Evolutionary conservation across 2,329 filamentous ascomycete genomes (phyloP), one percentile per base, ranked within the genome.

Genomic region (Penicillium sp.): DNA sequence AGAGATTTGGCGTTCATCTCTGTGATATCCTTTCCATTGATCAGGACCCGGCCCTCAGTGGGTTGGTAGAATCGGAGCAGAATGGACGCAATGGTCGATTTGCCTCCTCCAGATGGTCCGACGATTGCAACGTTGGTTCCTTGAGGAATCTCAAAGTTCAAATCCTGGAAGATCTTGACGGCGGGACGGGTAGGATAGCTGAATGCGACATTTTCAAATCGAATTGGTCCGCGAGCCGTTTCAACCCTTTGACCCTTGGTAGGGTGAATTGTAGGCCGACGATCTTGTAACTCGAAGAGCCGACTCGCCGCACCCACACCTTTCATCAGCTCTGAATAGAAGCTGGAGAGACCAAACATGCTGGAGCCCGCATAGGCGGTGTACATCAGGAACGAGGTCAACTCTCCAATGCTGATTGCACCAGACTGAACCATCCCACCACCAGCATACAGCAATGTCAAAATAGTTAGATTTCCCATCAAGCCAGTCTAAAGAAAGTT

Each of bases 261-360:
- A 16, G 91, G 83, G n/a, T 86, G 86, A 53, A 97, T 95, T 2
- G 84, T 86, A 0, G 91, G 88, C 50, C 88, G 77, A 55, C 93
- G 85, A 68, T 99, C 93, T 67, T 97, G 91, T 5, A 99, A 80
- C 66, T 99, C 93, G 64, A 99, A 99, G 1, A 99, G 78, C 52
- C 93, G 87, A 64, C 87, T 95, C n/a, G 93, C 93, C 35, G 93
- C 93, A 63, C 95, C 93, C 3, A 95, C 92, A 35, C 95, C 95
- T 71, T 99, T 99, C 93, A 99, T 99, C 54, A 99, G 79, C 68
- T 99, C 93, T 0, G 91, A 95, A 72, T 96, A 99, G 73, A 99
- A 99, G 49, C 88, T 89, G 3, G 90, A 95, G 1, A 99, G 77
- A 3, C 93, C 93, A 60, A 97, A 95, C 56, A 99, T 81, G 71